phyloP scores from a whole-genome alignment of 495 filamentous ascomycete species.

The Parmelia sp. region DNA sequence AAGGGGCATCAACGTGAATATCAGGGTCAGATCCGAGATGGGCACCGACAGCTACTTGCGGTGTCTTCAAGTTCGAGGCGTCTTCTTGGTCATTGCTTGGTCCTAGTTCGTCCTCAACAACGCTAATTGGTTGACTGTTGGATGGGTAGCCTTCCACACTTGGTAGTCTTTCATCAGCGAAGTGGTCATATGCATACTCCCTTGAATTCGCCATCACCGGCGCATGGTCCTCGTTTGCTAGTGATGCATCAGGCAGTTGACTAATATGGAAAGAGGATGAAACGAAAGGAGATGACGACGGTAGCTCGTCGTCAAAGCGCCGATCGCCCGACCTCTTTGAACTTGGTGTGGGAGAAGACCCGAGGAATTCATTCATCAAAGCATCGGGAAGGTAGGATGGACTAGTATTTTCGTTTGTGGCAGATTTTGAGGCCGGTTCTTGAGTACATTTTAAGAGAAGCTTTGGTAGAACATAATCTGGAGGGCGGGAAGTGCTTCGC shows the following conservation, averaged over 20 bases:
- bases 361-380: conserved; percentile 57
- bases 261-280: background rate
- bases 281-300: conserved; percentile 46
- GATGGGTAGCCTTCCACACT: background rate
- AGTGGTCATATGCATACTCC: background rate
- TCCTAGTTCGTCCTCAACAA: background rate
- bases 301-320: conserved; percentile 38
- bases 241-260: background rate
- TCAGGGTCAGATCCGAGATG: conserved; percentile 17
- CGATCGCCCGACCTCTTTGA: conserved; percentile 32
- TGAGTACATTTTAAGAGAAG: conserved; percentile 32
- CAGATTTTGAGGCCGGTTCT: conserved; percentile 25
- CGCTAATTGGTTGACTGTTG: background rate
- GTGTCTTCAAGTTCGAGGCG: background rate
- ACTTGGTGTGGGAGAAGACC: conserved; percentile 75
- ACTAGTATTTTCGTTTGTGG: conserved; percentile 38
- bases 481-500: conserved; percentile 30
- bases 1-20: conserved; percentile 22
- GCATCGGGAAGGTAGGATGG: conserved; percentile 40
- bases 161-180: background rate
- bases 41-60: background rate
- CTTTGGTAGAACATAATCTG: conserved; percentile 35
- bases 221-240: background rate
- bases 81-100: background rate
- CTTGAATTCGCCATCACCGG: background rate